Base-by-base conservation (phyloP, 192 early-diverging fungal species). In the Paraglomus occultum region DNA sequence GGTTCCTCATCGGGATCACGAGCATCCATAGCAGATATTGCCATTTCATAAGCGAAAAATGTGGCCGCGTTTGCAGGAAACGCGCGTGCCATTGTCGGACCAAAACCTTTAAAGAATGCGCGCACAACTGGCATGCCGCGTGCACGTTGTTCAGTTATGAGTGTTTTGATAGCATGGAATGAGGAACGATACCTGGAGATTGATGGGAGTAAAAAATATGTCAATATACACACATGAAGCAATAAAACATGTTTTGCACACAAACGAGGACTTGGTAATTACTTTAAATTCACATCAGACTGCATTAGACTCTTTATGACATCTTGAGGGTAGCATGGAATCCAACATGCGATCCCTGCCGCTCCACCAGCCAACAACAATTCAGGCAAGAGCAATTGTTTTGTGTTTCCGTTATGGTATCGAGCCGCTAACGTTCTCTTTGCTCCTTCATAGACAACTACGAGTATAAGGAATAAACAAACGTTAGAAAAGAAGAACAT, bases 321-420 rank as follows among this genome's bases (percentile, higher is more conserved):
- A 74, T 95, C 93, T 51, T 94, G 93, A 8, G 92, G 93, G 67
- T 83, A 85, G 40, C 79, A 77, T 9, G 84, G 84, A 1, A 85
- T 72, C 97, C 97, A 99, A 81, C 93, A 96, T 74, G 89, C 91
- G 69, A 97, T 92, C 60, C 95, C 95, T 52, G 96, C 93, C 61
- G 94, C 83, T 75, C 96, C 97, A 72, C 97, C 97, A 11, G 97
- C 91, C 64, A 94, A 86, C 22, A 99, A 80, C 39, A 94, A 82
- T 39, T 95, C 94, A 9, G 86, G 73, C 20, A 91, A 84, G 2
- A 85, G 88, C 52, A 96, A 77, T 10, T 86, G 72, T 59, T 84
- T 83, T 38, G 87, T 82, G 51, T 85, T 84, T 55, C 84, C 82
- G 54, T 80, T 79, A 67, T 83, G 59, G 63, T 82, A 82, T 52